Conservation (phyloP, 768 basidiomycete species). For the Candolleomyces efflorescens region DNA sequence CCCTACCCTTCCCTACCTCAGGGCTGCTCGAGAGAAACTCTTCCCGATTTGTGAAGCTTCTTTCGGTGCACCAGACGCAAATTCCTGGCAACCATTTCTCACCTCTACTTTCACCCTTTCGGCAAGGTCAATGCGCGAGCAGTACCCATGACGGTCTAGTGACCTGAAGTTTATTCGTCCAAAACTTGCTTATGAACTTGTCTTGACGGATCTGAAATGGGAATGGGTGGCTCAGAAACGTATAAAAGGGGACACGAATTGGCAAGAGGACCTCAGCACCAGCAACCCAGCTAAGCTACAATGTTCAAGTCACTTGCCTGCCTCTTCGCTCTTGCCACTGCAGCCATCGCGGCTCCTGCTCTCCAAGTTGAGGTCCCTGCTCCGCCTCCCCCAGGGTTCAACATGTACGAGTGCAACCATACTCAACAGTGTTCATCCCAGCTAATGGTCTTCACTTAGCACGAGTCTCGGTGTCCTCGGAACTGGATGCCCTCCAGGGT, state of each 20-base stretch:
- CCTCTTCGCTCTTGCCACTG: not conserved
- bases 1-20: too few species aligned
- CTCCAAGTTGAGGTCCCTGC: not conserved
- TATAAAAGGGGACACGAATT: too few species aligned
- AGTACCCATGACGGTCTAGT: not conserved
- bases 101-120: not conserved
- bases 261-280: not conserved
- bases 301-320: not conserved
- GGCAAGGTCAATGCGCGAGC: not conserved
- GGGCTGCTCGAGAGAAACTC: not conserved
- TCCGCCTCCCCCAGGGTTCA: constrained; percentile 9
- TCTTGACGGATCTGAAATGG: too few species aligned
- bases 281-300: not conserved
- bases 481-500: constrained; percentile 18
- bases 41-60: not conserved
- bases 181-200: too few species aligned
- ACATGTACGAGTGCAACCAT: constrained; percentile 6
- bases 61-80: not conserved
- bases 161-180: too few species aligned
- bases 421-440: not conserved
- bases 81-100: not conserved
- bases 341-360: not conserved
- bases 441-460: constrained; percentile 6
- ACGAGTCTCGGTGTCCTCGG: constrained; percentile 16
- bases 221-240: too few species aligned